These are phyloP conservation scores for Coemansia sp. DNA, from an alignment of 192 early-diverging fungal genomes.

Conservation along the genomic window DNA sequence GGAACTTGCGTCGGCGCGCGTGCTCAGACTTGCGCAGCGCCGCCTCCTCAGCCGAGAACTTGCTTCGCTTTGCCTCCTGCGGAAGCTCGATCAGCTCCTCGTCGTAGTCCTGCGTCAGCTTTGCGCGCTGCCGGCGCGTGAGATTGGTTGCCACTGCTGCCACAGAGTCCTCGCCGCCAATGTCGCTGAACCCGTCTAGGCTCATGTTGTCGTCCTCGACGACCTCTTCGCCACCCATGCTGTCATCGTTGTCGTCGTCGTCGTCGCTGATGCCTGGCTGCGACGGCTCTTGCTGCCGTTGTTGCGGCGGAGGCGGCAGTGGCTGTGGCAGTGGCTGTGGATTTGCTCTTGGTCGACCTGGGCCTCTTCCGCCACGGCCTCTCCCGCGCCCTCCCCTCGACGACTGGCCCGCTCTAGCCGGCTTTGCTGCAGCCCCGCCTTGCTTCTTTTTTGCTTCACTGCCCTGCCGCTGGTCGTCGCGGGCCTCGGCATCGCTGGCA, in stretches of 20 bases:
- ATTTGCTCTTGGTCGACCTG: constrained; percentile 9
- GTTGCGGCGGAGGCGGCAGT: neutral
- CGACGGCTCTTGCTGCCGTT: neutral
- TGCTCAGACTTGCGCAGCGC: constrained; percentile 70
- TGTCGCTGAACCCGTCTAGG: constrained; percentile 18
- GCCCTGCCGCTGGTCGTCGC: neutral
- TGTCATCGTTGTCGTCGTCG: constrained; percentile 4
- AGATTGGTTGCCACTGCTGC: constrained; percentile 25
- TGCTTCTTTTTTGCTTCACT: neutral
- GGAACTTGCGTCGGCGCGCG: constrained; percentile 72
- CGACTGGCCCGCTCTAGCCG: neutral
- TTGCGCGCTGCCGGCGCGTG: constrained; percentile 71
- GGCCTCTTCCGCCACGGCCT: constrained; percentile 5
- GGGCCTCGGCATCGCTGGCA: neutral
- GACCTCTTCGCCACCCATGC: constrained; percentile 7
- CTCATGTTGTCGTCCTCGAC: neutral
- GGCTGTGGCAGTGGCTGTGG: neutral
- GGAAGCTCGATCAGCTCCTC: constrained; percentile 71
- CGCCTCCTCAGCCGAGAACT: constrained; percentile 67
- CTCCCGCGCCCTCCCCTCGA: constrained; percentile 2
- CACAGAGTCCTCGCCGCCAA: constrained; percentile 8
- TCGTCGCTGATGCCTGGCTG: neutral
- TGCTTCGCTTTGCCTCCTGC: constrained; percentile 61
- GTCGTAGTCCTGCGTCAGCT: constrained; percentile 55
- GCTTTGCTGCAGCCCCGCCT: neutral